A percentile compares a stretch with the other conserved stretches of the same genome.
Conservation (phyloP, 2,329 filamentous ascomycete species). For the Colletotrichum godetiae region DNA sequence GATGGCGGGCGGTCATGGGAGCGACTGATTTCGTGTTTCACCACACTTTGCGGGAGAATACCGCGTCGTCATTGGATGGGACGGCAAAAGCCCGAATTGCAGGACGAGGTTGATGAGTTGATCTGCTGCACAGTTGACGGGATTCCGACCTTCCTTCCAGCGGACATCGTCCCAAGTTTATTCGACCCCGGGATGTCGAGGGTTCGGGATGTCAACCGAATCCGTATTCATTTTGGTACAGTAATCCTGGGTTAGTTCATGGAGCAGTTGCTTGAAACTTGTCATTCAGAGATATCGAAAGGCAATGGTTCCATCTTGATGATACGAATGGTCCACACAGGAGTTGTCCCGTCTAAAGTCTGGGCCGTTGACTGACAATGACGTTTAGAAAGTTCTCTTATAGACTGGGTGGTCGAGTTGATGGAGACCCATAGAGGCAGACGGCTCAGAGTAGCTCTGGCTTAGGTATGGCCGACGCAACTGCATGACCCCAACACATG, state of each 20-base stretch:
- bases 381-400: too few species aligned
- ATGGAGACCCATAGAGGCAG: not conserved
- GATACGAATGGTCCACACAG: not conserved
- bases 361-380: not conserved
- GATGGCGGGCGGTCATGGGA: constrained; percentile 3
- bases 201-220: constrained; percentile 17
- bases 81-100: not conserved
- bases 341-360: not conserved
- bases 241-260: not conserved
- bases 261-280: not conserved
- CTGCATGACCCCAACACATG: too few species aligned
- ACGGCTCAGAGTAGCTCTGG: not conserved
- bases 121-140: not conserved
- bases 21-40: constrained; percentile 25
- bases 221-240: not conserved
- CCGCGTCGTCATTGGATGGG: constrained; percentile 3
- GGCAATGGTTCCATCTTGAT: constrained; percentile 2
- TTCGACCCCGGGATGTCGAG: not conserved
- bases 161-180: constrained; percentile 11
- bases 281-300: not conserved
- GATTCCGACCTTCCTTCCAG: not conserved
- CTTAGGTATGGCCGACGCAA: too few species aligned
- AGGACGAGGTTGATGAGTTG: not conserved
- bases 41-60: not conserved
- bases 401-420: not conserved